A percentile compares a stretch with the other conserved stretches of the same genome.
These are phyloP conservation scores for Trichoderma orchidacearum DNA, from an alignment of 495 filamentous ascomycete species.

Conservation along the genomic window DNA sequence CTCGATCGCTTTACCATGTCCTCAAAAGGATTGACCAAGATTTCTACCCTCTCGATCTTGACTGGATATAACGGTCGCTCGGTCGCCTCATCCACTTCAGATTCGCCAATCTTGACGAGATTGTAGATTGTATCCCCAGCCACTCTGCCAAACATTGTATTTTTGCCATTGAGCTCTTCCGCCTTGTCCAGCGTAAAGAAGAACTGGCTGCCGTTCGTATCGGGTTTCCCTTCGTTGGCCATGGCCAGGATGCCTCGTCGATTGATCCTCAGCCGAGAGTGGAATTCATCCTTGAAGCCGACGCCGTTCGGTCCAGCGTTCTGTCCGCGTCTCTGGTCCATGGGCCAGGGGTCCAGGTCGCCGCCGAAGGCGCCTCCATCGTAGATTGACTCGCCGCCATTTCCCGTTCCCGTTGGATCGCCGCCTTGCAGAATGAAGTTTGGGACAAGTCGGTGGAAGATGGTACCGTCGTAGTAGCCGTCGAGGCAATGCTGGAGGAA, in stretches of 20 bases:
- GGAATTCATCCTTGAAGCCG: conserved; percentile 78
- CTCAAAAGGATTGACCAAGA: conserved; percentile 80
- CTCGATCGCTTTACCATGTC: conserved; percentile 66
- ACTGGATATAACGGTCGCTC: conserved; percentile 82
- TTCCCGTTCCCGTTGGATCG: conserved; percentile 69
- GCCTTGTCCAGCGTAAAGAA: conserved; percentile 82
- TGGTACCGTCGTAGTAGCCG: conserved; percentile 82
- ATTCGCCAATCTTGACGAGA: conserved; percentile 80
- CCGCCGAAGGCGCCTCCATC: conserved; percentile 66
- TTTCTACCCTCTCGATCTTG: conserved; percentile 64
- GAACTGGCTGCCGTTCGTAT: conserved; percentile 89
- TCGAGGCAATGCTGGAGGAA: conserved; percentile 93
- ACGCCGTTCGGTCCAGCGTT: conserved; percentile 39
- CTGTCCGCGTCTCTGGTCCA: conserved; percentile 44
- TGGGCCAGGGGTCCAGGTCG: conserved; percentile 44
- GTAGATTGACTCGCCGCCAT: conserved; percentile 85
- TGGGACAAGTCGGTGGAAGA: conserved; percentile 86
- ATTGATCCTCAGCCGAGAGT: conserved; percentile 85
- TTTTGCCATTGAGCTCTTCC: conserved; percentile 72
- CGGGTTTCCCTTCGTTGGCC: conserved; percentile 64
- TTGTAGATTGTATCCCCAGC: conserved; percentile 95
- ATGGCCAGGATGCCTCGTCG: conserved; percentile 83
- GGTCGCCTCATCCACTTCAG: conserved; percentile 63
- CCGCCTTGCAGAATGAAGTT: conserved; percentile 92
- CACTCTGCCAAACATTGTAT: conserved; percentile 87